Evolutionary conservation across 768 basidiomycete species (phyloP).

Genomic region (Lentinula sp.): DNA sequence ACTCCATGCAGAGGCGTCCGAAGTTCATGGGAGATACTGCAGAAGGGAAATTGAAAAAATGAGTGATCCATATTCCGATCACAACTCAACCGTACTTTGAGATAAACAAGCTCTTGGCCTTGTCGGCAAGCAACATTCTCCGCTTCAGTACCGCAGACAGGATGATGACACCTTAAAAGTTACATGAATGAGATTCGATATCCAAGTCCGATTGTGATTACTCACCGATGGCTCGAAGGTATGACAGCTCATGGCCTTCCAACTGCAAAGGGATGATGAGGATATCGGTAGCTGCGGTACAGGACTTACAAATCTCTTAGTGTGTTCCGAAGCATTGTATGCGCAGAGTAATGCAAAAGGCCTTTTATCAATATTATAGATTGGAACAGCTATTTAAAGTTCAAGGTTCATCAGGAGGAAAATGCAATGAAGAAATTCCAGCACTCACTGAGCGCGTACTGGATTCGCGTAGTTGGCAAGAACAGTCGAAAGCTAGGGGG

Average conservation of each 20-base stretch:
- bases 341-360: constrained; percentile 90
- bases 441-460: constrained; percentile 78
- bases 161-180: constrained; percentile 72
- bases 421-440: background rate
- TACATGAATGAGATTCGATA: background rate
- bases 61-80: background rate
- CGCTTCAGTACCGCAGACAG: constrained; percentile 89
- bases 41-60: background rate
- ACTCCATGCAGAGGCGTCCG: constrained; percentile 91
- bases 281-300: background rate
- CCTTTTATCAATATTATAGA: constrained; percentile 89
- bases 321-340: constrained; percentile 79
- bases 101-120: constrained; percentile 88
- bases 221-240: constrained; percentile 81
- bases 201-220: background rate
- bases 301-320: constrained; percentile 67
- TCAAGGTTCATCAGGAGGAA: constrained; percentile 3
- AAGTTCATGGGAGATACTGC: constrained; percentile 62
- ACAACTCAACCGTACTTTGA: constrained; percentile 56
- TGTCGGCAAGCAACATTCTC: constrained; percentile 90
- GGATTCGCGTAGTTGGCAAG: constrained; percentile 67
- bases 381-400: constrained; percentile 63
- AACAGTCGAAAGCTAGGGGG: constrained; percentile 80
- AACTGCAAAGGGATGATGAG: constrained; percentile 37
- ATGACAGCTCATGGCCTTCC: constrained; percentile 87